Evolutionary conservation across 495 filamentous ascomycete genomes (phyloP).

Genomic region (Hypoxylon crocopeplum): DNA sequence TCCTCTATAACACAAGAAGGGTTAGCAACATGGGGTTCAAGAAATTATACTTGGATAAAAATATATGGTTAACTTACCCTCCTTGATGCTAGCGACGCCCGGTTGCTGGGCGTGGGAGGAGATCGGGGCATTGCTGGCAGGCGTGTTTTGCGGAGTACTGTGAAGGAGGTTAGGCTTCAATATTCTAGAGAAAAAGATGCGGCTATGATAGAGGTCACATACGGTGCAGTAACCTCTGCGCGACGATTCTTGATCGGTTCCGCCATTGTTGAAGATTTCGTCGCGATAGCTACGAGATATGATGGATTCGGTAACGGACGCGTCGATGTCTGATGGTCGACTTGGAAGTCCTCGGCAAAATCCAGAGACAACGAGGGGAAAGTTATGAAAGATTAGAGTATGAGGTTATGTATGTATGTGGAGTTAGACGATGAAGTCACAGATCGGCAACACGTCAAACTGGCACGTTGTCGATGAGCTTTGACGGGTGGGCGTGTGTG

Average conservation of each 20-base stretch:
- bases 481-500: constrained; percentile 4
- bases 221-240: constrained; percentile 41
- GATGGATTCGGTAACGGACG: constrained; percentile 10
- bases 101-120: constrained; percentile 97
- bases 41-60: constrained; percentile 7
- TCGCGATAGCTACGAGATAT: constrained; percentile 3
- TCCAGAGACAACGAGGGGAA: constrained; percentile 28
- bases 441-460: constrained; percentile 7
- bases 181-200: constrained; percentile 3
- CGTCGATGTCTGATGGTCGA: constrained; percentile 12
- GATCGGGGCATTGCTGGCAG: constrained; percentile 92
- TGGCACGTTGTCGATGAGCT: constrained; percentile 11
- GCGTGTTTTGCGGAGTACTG: constrained; percentile 96
- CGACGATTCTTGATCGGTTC: constrained; percentile 46
- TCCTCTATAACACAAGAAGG: constrained; percentile 69
- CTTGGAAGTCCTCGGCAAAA: constrained; percentile 18
- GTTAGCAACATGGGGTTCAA: constrained; percentile 21
- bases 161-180: constrained; percentile 38
- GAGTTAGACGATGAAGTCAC: constrained; percentile 29
- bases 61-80: constrained; percentile 70
- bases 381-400: constrained; percentile 8
- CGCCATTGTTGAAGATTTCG: constrained; percentile 38
- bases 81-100: constrained; percentile 92
- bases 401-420: constrained; percentile 15
- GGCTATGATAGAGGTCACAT: constrained; percentile 24